phyloP scores from a whole-genome alignment of 2,329 filamentous ascomycete species.

The Trichoderma harzianum region DNA sequence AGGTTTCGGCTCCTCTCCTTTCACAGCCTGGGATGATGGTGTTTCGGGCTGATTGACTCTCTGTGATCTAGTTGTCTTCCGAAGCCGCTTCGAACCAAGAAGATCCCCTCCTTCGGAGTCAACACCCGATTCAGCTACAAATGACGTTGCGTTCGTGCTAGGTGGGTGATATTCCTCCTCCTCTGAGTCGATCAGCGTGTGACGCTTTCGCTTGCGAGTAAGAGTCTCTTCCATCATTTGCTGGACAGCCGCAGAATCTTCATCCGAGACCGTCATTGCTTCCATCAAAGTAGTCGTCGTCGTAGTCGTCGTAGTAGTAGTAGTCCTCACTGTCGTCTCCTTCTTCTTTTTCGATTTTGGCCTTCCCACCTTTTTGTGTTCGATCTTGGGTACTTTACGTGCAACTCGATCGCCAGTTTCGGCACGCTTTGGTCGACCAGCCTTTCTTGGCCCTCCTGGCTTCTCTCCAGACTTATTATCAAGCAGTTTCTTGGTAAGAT shows the following conservation, averaged over 20 bases:
- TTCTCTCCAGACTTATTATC: slow-evolving; percentile 37
- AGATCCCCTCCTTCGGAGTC: slow-evolving; percentile 25
- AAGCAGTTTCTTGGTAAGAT: slow-evolving; percentile 47
- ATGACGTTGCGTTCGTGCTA: slow-evolving; percentile 24
- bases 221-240: slow-evolving; percentile 1
- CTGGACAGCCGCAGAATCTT: not conserved
- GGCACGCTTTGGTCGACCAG: slow-evolving; percentile 21
- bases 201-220: slow-evolving; percentile 31
- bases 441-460: slow-evolving; percentile 27
- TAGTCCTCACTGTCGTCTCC: not conserved
- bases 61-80: slow-evolving; percentile 26
- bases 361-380: slow-evolving; percentile 26
- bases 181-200: slow-evolving; percentile 26
- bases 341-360: slow-evolving; percentile 19
- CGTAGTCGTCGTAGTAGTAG: slow-evolving; percentile 20
- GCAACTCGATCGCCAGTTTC: slow-evolving; percentile 23
- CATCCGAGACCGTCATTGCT: not conserved
- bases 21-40: slow-evolving; percentile 20
- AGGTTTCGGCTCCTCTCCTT: slow-evolving; percentile 29
- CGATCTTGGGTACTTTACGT: slow-evolving; percentile 24
- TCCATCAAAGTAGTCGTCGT: not conserved
- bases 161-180: slow-evolving; percentile 32
- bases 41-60: slow-evolving; percentile 10
- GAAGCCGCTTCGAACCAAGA: slow-evolving; percentile 26
- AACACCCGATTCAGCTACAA: slow-evolving; percentile 24